Percentiles rank a stretch among this genome's conserved stretches.
Evolutionary conservation across 1,284 basidiomycete genomes (phyloP).

Genomic region (Trametes sp.): DNA sequence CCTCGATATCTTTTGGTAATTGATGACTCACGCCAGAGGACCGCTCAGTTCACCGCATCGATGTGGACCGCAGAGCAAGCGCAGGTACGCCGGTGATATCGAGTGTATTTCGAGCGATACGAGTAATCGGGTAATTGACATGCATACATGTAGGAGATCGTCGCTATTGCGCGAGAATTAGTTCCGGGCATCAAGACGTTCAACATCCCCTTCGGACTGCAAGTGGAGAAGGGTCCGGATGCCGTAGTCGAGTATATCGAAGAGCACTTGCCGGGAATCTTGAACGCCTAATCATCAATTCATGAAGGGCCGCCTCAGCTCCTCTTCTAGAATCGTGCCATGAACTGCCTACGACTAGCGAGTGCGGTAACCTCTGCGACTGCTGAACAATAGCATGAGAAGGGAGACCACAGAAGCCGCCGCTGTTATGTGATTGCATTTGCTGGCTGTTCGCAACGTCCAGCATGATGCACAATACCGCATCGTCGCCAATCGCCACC

Average conservation of each 20-base stretch:
- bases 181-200: conserved; percentile 34
- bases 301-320: no score
- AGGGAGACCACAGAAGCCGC: background rate
- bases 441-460: background rate
- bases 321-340: no score
- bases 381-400: background rate
- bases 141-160: conserved; percentile 24
- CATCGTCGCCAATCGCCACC: no score
- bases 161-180: conserved; percentile 29
- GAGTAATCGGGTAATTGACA: background rate
- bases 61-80: conserved; percentile 37
- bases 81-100: conserved; percentile 20
- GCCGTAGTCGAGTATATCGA: conserved; percentile 36
- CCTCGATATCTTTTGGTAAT: background rate
- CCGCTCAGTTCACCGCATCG: conserved; percentile 31
- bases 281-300: background rate
- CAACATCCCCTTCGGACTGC: conserved; percentile 32
- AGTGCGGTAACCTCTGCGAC: no score
- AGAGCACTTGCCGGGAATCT: conserved; percentile 26
- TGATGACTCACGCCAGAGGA: no score
- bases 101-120: no score
- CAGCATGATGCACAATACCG: no score
- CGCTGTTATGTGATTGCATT: background rate
- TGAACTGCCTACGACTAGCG: no score
- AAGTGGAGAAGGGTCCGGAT: conserved; percentile 36